These are phyloP conservation scores for Russula sp. DNA, from an alignment of 768 basidiomycete genomes.

Conservation along the genomic window DNA sequence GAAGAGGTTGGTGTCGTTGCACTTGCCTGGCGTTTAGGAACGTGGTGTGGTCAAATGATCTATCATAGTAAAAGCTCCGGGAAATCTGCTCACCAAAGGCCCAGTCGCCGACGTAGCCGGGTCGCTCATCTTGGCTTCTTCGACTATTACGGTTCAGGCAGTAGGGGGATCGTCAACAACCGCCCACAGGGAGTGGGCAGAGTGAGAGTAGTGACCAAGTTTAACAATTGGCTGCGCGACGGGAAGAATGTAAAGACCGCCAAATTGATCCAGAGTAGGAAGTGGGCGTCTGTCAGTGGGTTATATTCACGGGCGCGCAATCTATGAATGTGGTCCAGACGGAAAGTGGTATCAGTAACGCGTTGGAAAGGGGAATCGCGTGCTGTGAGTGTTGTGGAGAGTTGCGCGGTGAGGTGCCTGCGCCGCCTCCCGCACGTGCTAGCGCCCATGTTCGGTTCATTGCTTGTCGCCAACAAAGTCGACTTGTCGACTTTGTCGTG, in stretches of 20 bases:
- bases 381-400: background rate
- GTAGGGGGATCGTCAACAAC: background rate
- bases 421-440: background rate
- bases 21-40: constrained; percentile 3
- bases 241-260: background rate
- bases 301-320: background rate
- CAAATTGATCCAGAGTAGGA: background rate
- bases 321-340: background rate
- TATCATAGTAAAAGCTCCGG: background rate
- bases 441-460: too few relatives aligned
- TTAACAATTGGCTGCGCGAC: constrained; percentile 3
- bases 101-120: background rate
- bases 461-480: background rate
- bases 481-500: too few relatives aligned
- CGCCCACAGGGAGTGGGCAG: background rate
- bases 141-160: background rate
- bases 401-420: background rate
- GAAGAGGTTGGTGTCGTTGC: background rate
- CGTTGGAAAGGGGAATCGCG: background rate
- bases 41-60: constrained; percentile 26
- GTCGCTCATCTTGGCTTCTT: constrained; percentile 15
- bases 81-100: constrained; percentile 9
- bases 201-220: constrained; percentile 2
- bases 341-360: background rate
- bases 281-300: constrained; percentile 11